phyloP scores from a whole-genome alignment of 106 monocot species.

The Dendrobium huoshanense region DNA sequence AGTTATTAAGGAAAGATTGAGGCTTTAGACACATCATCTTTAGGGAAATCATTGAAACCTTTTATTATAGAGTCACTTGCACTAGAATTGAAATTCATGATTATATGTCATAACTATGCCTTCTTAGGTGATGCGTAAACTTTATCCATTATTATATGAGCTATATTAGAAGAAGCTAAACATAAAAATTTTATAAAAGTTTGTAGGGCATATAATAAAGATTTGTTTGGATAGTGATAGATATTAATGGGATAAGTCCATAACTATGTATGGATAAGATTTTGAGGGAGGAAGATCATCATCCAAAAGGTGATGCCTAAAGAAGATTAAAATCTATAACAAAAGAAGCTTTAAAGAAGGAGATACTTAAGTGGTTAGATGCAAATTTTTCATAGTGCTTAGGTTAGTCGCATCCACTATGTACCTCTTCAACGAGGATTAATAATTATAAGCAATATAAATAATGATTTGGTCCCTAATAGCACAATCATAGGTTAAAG shows the following conservation, averaged over 20 bases:
- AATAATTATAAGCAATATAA: background rate
- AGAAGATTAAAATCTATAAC: background rate
- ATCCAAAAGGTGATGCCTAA: background rate
- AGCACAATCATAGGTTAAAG: background rate
- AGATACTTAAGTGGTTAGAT: no score
- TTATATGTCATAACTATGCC: no score
- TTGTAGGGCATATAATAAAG: background rate
- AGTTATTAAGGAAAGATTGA: no score
- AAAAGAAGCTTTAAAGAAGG: background rate
- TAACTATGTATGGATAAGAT: background rate
- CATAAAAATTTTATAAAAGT: no score
- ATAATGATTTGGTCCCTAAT: constrained; percentile 7
- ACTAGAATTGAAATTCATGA: no score
- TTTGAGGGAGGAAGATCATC: background rate
- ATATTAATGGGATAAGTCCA: background rate
- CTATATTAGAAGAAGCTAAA: no score
- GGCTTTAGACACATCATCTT: no score
- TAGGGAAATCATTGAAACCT: no score
- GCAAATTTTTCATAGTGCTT: background rate
- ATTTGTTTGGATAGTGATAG: background rate
- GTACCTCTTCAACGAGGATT: constrained; percentile 4
- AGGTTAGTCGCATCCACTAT: constrained; percentile 1
- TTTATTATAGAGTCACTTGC: no score
- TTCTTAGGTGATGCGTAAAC: no score
- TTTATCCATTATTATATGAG: no score